These are phyloP conservation scores for Scheffersomyces stipitis DNA, from an alignment of 805 yeast genomes.

Conservation along the genomic window DNA sequence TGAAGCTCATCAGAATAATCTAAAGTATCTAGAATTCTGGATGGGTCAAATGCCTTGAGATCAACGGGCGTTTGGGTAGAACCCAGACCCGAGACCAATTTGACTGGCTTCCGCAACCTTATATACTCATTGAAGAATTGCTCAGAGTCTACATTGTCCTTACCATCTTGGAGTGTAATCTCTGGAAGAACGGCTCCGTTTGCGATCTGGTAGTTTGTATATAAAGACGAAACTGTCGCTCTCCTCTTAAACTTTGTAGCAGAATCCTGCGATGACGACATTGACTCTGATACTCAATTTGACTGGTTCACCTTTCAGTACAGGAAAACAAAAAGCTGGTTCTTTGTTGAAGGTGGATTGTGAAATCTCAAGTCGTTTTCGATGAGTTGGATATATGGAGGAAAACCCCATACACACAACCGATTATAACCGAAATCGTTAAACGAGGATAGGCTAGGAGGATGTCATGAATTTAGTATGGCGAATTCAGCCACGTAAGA, in stretches of 20 bases:
- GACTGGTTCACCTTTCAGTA: too few species aligned
- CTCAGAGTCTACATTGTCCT: background rate
- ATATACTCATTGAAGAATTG: slow-evolving; percentile 43
- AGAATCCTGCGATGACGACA: too few species aligned
- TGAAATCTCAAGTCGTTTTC: too few species aligned
- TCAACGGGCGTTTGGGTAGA: background rate
- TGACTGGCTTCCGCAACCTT: slow-evolving; percentile 48
- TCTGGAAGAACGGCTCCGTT: background rate
- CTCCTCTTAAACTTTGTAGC: slow-evolving; percentile 1
- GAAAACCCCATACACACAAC: too few species aligned
- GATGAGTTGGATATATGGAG: too few species aligned
- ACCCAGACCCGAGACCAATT: slow-evolving; percentile 26
- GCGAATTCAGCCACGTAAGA: too few species aligned
- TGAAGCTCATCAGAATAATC: slow-evolving; percentile 40
- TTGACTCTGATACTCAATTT: too few species aligned
- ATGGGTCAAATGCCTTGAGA: slow-evolving; percentile 2
- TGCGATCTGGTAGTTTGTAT: background rate
- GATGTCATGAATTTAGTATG: too few species aligned
- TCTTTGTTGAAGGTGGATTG: too few species aligned
- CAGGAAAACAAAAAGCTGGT: too few species aligned
- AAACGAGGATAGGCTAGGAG: too few species aligned
- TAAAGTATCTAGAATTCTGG: slow-evolving; percentile 35
- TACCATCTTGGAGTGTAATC: background rate
- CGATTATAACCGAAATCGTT: too few species aligned
- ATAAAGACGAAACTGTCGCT: background rate